A percentile compares a stretch with the other conserved stretches of the same genome.
These are phyloP conservation scores for Cymbopogon citratus DNA, from an alignment of 176 grass and related monocot species.

Conservation along the genomic window DNA sequence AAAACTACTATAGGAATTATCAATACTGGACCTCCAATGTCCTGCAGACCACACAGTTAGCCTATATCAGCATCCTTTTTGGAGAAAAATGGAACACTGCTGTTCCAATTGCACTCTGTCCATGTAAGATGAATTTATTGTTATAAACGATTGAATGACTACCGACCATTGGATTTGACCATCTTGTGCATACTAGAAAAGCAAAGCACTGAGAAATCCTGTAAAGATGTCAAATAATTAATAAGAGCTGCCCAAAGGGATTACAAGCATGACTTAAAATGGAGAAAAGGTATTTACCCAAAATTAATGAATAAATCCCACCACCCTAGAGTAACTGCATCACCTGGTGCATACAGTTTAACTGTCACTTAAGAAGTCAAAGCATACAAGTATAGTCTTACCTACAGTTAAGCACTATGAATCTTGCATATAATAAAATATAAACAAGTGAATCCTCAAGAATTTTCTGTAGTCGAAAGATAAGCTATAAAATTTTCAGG, in stretches of 20 bases:
- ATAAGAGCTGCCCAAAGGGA: conserved; percentile 4
- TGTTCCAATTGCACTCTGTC: conserved; percentile 28
- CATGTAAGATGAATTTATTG: conserved; percentile 24
- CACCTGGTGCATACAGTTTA: conserved; percentile 45
- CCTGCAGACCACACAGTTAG: conserved; percentile 44
- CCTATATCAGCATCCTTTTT: conserved; percentile 35
- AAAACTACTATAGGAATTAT: conserved; percentile 56
- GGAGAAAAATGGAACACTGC: conserved; percentile 23
- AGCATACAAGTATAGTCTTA: neutral
- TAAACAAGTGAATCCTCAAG: conserved; percentile 6
- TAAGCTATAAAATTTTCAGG: conserved; percentile 1
- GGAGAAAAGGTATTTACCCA: conserved; percentile 42
- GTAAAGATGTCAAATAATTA: conserved; percentile 23
- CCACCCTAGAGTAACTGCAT: conserved; percentile 60
- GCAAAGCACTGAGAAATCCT: conserved; percentile 76
- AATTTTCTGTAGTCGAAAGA: neutral
- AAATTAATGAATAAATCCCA: conserved; percentile 92
- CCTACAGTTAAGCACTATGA: neutral
- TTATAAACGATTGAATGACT: conserved; percentile 32
- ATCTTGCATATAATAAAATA: conserved; percentile 7
- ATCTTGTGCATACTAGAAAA: conserved; percentile 64
- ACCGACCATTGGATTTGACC: conserved; percentile 66
- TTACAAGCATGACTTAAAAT: conserved; percentile 9
- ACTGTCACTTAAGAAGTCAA: conserved; percentile 14
- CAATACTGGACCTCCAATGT: conserved; percentile 59